These are phyloP conservation scores for Penicillium sclerotiorum DNA, from an alignment of 2,329 filamentous ascomycete genomes.

Conservation along the genomic window DNA sequence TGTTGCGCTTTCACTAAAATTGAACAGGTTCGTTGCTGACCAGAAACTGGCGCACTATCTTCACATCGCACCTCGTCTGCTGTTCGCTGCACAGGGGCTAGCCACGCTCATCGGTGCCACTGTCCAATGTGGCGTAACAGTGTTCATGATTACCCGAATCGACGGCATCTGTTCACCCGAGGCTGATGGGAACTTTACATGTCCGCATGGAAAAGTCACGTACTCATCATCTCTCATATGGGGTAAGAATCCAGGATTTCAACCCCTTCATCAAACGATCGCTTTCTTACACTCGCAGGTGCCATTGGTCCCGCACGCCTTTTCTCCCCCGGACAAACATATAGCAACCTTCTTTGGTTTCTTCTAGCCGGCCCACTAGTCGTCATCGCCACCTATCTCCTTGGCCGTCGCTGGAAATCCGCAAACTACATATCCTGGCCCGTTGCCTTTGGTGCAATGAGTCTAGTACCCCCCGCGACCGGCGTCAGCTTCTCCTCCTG, in stretches of 20 bases:
- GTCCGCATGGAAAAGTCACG: conserved; percentile 60
- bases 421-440: conserved; percentile 69
- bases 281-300: conserved; percentile 25
- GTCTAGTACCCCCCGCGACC: conserved; percentile 68
- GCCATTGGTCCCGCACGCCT: conserved; percentile 70
- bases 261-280: too few relatives aligned
- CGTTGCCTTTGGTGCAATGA: conserved; percentile 67
- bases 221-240: conserved; percentile 72
- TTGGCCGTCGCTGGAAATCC: conserved; percentile 63
- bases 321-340: conserved; percentile 65
- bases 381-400: conserved; percentile 61
- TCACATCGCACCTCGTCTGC: conserved; percentile 50
- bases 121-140: conserved; percentile 54
- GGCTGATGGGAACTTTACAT: conserved; percentile 61
- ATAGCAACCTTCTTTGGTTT: conserved; percentile 68
- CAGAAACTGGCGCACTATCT: conserved; percentile 63
- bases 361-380: conserved; percentile 68
- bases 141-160: conserved; percentile 53
- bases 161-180: conserved; percentile 57
- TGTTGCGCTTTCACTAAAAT: not conserved
- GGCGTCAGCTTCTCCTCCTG: conserved; percentile 72
- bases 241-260: conserved; percentile 48
- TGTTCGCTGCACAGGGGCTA: conserved; percentile 55
- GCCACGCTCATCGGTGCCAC: conserved; percentile 54
- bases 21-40: conserved; percentile 63